Evolutionary conservation across 2,329 filamentous ascomycete species (phyloP).

Genomic region (Sporothrix schenckii): DNA sequence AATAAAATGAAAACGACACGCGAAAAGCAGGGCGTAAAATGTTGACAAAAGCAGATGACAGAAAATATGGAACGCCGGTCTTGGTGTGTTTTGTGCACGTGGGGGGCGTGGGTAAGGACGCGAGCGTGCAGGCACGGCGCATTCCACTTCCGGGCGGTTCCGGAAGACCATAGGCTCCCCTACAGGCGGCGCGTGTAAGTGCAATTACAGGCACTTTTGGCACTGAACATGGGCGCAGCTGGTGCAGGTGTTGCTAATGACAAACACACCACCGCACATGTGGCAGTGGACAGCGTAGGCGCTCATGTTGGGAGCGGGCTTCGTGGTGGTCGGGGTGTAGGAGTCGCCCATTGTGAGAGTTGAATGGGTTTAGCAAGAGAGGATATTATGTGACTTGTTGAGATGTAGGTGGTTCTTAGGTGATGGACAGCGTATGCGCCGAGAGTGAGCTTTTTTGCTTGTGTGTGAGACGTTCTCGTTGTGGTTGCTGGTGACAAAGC

Average conservation of each 20-base stretch:
- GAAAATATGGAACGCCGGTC: background rate
- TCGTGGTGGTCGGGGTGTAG: background rate
- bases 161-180: background rate
- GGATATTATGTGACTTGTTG: background rate
- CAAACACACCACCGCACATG: constrained; percentile 59
- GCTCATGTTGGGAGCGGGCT: constrained; percentile 36
- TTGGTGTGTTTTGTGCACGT: background rate
- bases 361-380: background rate
- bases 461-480: background rate
- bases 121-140: background rate
- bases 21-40: background rate
- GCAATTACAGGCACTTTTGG: constrained; percentile 47
- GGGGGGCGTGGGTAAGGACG: background rate
- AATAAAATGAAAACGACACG: background rate
- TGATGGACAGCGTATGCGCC: background rate
- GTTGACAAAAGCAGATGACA: constrained; percentile 7
- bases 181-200: background rate
- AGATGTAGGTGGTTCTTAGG: background rate
- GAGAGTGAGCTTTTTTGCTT: background rate
- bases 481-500: background rate
- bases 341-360: constrained; percentile 20
- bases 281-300: constrained; percentile 56
- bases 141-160: constrained; percentile 1
- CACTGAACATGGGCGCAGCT: constrained; percentile 57
- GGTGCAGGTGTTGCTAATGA: constrained; percentile 59